Evolutionary conservation across 2,329 filamentous ascomycete genomes (phyloP), one percentile per base, ranked within the genome.

Genomic region (Ceratocystis variospora): DNA sequence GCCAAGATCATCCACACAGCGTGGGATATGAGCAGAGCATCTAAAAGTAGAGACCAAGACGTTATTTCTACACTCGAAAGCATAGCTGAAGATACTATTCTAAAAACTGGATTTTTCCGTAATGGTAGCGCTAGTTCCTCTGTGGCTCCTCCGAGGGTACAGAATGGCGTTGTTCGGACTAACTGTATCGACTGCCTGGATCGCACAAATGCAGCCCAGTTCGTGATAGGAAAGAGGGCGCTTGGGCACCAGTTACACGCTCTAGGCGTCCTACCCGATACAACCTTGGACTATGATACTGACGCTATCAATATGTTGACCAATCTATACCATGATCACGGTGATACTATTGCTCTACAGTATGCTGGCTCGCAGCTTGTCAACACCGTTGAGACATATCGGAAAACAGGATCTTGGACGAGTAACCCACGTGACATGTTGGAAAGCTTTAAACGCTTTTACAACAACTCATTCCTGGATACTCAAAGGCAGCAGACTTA

Each of bases 161-260:
- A 99, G 73, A 96, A 96, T 70, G 94, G 94, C 8, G 84, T 99
- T 50, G 93, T 90, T 8, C 84, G 94, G 67, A 99, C 94, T 0
- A 99, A 99, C 73, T 99, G 94, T 74, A 97, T 99, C 71, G 94
- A 99, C 75, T 99, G 94, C 72, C 81, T 99, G 0, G 94, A 99
- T 75, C 87, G 94, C 25, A 99, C 94, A 7, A 99, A 99, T 73
- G 94, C 94, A 2, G 94, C 94, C 1, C 94, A 99, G 73, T 99
- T 97, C 71, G 92, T 99, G 37, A 95, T 99, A 71, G 94, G 91
- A 3, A 99, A 99, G 77, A 83, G 90, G 71, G 94, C 94, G 0
- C 82, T 99, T 10, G 94, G 92, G 0, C 85, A 96, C 71, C 94
- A 99, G 75, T 81, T 99, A 7, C 88, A 96, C 73, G 92, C 93